Evolutionary conservation across 2,329 filamentous ascomycete genomes (phyloP).

Genomic region (Neoscytalidium dimidiatum): DNA sequence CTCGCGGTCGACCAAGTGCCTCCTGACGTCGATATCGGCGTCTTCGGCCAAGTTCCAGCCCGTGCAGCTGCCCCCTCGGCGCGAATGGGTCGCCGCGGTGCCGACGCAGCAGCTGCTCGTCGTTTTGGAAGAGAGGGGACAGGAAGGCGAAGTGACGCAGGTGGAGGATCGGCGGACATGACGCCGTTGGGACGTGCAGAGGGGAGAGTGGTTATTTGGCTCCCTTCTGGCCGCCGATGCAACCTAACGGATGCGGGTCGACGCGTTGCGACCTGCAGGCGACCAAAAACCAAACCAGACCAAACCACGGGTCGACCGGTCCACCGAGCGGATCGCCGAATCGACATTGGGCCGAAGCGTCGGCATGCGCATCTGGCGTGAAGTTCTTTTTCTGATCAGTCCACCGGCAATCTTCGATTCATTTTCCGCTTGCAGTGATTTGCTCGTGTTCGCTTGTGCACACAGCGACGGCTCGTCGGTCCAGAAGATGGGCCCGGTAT

Average conservation of each 20-base stretch:
- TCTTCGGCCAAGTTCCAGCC: not conserved
- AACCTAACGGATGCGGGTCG: not conserved
- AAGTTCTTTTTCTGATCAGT: not conserved
- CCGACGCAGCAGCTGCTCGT: not conserved
- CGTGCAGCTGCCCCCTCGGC: not conserved
- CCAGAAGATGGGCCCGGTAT: not conserved
- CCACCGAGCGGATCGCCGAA: not conserved
- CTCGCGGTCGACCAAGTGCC: not conserved
- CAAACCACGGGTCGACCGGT: not conserved
- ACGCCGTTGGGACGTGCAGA: not conserved
- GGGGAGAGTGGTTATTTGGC: not conserved
- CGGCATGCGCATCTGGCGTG: not conserved
- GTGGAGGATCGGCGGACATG: not conserved
- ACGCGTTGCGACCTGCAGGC: not conserved
- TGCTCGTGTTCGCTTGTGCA: conserved; percentile 8
- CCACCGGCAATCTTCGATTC: not conserved
- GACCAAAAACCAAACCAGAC: not conserved
- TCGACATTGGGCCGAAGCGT: not conserved
- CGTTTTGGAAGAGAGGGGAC: not conserved
- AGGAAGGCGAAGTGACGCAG: not conserved
- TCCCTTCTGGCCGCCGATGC: not conserved
- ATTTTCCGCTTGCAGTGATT: not conserved
- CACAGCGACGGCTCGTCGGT: not conserved
- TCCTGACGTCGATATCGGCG: not conserved
- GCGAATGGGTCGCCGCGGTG: not conserved